phyloP scores from a whole-genome alignment of 345 rosid species.

The Rhodomyrtus tomentosa region DNA sequence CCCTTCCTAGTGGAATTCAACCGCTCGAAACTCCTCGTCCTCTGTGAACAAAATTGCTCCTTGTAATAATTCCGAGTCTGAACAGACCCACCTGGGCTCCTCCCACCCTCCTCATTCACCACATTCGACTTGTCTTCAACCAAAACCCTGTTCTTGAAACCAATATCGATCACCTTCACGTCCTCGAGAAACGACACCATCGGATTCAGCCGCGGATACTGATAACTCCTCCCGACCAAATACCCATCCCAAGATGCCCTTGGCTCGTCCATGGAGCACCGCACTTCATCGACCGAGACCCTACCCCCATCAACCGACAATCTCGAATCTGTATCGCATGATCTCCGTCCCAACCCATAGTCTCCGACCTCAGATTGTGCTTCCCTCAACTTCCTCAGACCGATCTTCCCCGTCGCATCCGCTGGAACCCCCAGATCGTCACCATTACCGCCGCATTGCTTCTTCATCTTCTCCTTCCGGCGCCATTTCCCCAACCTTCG shows the following conservation, averaged over 20 bases:
- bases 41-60: slow-evolving; percentile 24
- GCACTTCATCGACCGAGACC: slow-evolving; percentile 34
- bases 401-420: slow-evolving; percentile 21
- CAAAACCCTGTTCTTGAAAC: not conserved
- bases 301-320: slow-evolving; percentile 35
- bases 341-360: slow-evolving; percentile 38
- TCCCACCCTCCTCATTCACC: slow-evolving; percentile 20
- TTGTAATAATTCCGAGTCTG: slow-evolving; percentile 75
- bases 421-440: slow-evolving; percentile 6
- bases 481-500: slow-evolving; percentile 49
- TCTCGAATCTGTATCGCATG: slow-evolving; percentile 62
- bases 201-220: slow-evolving; percentile 31
- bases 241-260: slow-evolving; percentile 48
- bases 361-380: slow-evolving; percentile 37
- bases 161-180: slow-evolving; percentile 22
- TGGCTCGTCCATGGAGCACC: slow-evolving; percentile 34
- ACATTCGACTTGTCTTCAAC: slow-evolving; percentile 16
- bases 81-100: slow-evolving; percentile 63
- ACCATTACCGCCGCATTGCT: slow-evolving; percentile 1
- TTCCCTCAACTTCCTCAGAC: slow-evolving; percentile 19
- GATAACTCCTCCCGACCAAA: slow-evolving; percentile 32
- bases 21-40: slow-evolving; percentile 66
- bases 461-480: slow-evolving; percentile 33
- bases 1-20: slow-evolving; percentile 38
- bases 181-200: slow-evolving; percentile 56